These are phyloP conservation scores for Malbranchea zuffiana DNA, from an alignment of 2,329 filamentous ascomycete genomes.

Conservation along the genomic window DNA sequence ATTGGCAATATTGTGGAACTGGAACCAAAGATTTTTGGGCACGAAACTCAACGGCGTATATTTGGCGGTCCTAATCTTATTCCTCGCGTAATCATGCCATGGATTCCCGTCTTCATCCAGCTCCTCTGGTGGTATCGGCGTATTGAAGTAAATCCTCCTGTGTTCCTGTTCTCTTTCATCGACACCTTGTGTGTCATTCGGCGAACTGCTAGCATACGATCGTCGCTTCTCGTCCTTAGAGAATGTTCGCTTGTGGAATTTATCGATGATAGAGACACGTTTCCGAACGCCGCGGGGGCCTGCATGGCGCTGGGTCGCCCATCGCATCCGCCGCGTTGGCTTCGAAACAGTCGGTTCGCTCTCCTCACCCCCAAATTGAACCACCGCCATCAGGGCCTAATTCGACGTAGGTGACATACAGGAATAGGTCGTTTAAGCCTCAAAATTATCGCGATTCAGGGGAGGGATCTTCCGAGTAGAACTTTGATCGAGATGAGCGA, in stretches of 20 bases:
- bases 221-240: constrained; percentile 60
- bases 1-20: constrained; percentile 98
- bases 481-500: too few relatives aligned
- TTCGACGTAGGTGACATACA: constrained; percentile 12
- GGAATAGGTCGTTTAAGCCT: too few relatives aligned
- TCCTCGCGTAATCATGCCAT: constrained; percentile 60
- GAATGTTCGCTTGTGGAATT: constrained; percentile 52
- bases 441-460: too few relatives aligned
- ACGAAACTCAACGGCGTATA: constrained; percentile 93
- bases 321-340: constrained; percentile 71
- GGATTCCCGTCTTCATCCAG: constrained; percentile 74
- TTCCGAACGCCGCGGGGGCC: constrained; percentile 66
- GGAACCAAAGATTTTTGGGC: constrained; percentile 93
- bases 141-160: constrained; percentile 72
- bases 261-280: constrained; percentile 69
- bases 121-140: constrained; percentile 61
- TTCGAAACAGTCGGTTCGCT: constrained; percentile 41
- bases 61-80: constrained; percentile 97
- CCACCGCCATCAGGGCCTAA: constrained; percentile 27
- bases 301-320: constrained; percentile 85
- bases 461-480: too few relatives aligned
- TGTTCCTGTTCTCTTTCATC: constrained; percentile 29
- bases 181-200: constrained; percentile 16
- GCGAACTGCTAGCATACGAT: constrained; percentile 34
- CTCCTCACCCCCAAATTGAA: constrained; percentile 25